Evolutionary conservation across 2,329 filamentous ascomycete genomes (phyloP).

Genomic region (Exophiala calicioides): DNA sequence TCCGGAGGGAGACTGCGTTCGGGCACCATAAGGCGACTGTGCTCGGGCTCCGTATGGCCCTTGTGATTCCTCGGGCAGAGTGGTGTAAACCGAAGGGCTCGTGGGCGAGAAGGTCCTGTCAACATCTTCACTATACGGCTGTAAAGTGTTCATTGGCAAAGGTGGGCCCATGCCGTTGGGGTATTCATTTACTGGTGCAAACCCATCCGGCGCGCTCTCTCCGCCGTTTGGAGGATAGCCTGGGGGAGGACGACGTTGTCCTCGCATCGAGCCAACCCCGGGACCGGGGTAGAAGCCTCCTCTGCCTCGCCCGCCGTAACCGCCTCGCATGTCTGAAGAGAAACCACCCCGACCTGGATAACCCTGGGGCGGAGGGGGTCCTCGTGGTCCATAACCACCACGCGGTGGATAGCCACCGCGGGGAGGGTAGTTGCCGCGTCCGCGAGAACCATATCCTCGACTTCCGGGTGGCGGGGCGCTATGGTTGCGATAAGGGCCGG

Average conservation of each 20-base stretch:
- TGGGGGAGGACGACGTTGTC: slow-evolving; percentile 48
- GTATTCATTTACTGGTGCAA: slow-evolving; percentile 43
- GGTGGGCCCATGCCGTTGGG: slow-evolving; percentile 15
- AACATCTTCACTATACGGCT: slow-evolving; percentile 19
- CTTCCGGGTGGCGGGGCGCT: slow-evolving; percentile 34
- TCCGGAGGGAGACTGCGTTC: slow-evolving; percentile 38
- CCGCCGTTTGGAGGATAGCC: slow-evolving; percentile 49
- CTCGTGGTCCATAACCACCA: slow-evolving; percentile 44
- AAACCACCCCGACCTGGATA: slow-evolving; percentile 44
- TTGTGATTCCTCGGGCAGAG: slow-evolving; percentile 47
- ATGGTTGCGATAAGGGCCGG: slow-evolving; percentile 19
- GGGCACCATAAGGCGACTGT: slow-evolving; percentile 38
- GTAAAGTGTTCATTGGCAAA: slow-evolving; percentile 15
- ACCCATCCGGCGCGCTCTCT: slow-evolving; percentile 39
- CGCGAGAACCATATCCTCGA: slow-evolving; percentile 51
- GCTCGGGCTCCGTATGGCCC: slow-evolving; percentile 63
- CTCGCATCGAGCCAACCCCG: slow-evolving; percentile 38
- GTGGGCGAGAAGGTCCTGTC: slow-evolving; percentile 36
- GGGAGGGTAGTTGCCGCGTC: slow-evolving; percentile 57
- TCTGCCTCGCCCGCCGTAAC: slow-evolving; percentile 33
- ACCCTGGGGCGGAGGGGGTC: slow-evolving; percentile 40
- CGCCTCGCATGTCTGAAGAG: slow-evolving; percentile 35
- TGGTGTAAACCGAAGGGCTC: slow-evolving; percentile 25
- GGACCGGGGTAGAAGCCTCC: slow-evolving; percentile 25
- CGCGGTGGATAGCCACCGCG: slow-evolving; percentile 25